phyloP scores from a whole-genome alignment of 257 asterid species.

The Primulina tabacum region DNA sequence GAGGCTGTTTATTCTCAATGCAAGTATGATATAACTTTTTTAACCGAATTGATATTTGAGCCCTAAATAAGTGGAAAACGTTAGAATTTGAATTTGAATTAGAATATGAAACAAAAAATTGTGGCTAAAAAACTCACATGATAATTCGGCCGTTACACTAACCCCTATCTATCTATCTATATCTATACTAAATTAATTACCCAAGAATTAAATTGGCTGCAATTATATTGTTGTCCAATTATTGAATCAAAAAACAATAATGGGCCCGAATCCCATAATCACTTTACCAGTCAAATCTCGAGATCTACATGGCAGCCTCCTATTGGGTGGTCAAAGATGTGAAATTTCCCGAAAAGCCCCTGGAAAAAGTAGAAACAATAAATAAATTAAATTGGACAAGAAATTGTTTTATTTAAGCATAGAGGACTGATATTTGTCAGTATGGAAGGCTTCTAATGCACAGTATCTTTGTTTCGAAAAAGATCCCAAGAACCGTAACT shows the following conservation, averaged over 20 bases:
- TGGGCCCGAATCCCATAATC: constrained; percentile 25
- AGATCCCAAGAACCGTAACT: constrained; percentile 21
- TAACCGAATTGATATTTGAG: no score
- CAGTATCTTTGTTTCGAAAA: constrained; percentile 21
- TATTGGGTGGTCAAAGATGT: constrained; percentile 30
- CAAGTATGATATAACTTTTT: no score
- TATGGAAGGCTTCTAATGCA: constrained; percentile 32
- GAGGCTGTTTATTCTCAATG: no score
- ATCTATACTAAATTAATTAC: neutral
- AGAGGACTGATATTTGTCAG: constrained; percentile 26
- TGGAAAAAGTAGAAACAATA: neutral
- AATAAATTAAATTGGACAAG: neutral
- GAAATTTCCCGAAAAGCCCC: constrained; percentile 29
- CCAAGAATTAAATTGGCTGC: constrained; percentile 31
- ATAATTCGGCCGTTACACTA: constrained; percentile 33
- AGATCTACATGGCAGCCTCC: constrained; percentile 22
- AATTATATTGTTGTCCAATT: constrained; percentile 30
- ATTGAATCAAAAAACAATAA: constrained; percentile 33
- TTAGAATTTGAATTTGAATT: neutral
- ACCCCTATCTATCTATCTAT: no score
- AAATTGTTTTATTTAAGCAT: constrained; percentile 18
- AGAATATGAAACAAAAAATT: neutral
- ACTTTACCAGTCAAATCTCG: constrained; percentile 30
- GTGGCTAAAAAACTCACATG: constrained; percentile 22
- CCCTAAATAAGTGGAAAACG: neutral